Base-by-base conservation (phyloP, 371 early-diverging fungal genomes). In the Zychaea mexicana region DNA sequence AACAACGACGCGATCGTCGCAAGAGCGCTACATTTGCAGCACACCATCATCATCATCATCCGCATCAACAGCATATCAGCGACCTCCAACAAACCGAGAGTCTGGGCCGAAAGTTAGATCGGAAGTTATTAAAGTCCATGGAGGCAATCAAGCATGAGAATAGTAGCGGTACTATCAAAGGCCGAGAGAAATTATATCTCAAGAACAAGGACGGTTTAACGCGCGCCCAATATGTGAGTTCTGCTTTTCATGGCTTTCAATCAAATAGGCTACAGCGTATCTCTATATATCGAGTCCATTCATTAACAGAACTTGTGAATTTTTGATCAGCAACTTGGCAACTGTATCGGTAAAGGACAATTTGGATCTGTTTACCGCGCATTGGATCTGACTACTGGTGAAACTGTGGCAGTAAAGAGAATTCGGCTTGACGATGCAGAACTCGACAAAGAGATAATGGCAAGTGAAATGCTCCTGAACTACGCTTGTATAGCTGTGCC, bases 301-400 rank as follows among this genome's bases (percentile, higher is more conserved):
- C 15, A 26, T 36, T 17, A 33, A n/a, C 15, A 49, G 9, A 21
- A 36, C 32, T 57, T 9, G 19, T 64, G 22, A 24, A 33, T 5
- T n/a, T n/a, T 24, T 24, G 33, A 21, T 15, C 66, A 86, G 85
- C 92, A 94, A 76, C 81, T 94, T 10, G 95, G 96, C 1, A 91
- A 91, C 64, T 94, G 94, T 65, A 92, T 96, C 33, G 97, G 97
- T 3, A 89, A 92, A 65, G 97, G 97, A 2, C 95, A 95, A 52
- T 96, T 95, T 69, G 97, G 95, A 9, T 78, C 90, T 6, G 97
- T 96, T 0, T 92, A 92, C 69, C 81, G 91, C 19, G 96, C 92
- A 0, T 74, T 97, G 12, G 90, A 96, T 67, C 72, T 92, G 22
- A 87, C 85, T 8, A 94, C 92, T 2, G 96, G 96, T 10, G 90